These are phyloP conservation scores for Rhizopogon rudus DNA, from an alignment of 768 basidiomycete species.

Conservation along the genomic window DNA sequence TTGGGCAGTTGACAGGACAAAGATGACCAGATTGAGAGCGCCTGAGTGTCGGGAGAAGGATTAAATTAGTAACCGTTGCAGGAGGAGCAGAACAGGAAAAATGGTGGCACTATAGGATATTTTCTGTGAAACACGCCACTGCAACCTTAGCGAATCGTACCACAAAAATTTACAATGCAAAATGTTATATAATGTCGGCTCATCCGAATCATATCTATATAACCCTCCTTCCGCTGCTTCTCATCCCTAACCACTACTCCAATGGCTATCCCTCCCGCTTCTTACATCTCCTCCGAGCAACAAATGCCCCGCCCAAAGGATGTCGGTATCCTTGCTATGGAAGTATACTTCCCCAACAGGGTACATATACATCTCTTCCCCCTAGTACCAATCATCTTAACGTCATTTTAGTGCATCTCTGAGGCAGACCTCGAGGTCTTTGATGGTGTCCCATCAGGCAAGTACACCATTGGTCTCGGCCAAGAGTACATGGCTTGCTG, in stretches of 20 bases:
- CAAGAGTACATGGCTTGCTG: conserved; percentile 99
- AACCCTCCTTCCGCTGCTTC: conserved; percentile 5
- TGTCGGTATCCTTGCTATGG: conserved; percentile 91
- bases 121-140: conserved; percentile 25
- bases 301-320: conserved; percentile 68
- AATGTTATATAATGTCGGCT: conserved; percentile 21
- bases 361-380: conserved; percentile 39
- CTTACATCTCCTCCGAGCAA: conserved; percentile 7
- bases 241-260: background rate
- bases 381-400: background rate
- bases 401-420: conserved; percentile 72
- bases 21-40: too few species aligned
- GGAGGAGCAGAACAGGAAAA: too few species aligned
- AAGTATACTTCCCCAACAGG: conserved; percentile 91
- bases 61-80: too few species aligned
- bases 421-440: conserved; percentile 92
- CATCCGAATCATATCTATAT: conserved; percentile 14
- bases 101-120: background rate
- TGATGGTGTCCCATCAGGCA: conserved; percentile 91
- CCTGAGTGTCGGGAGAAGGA: too few species aligned
- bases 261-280: conserved; percentile 21
- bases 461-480: conserved; percentile 98
- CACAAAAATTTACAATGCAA: conserved; percentile 10
- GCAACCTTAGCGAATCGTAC: conserved; percentile 19
- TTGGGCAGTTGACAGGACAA: too few species aligned